Evolutionary conservation across 495 filamentous ascomycete species (phyloP).

Genomic region (Penicillium coprophilum): DNA sequence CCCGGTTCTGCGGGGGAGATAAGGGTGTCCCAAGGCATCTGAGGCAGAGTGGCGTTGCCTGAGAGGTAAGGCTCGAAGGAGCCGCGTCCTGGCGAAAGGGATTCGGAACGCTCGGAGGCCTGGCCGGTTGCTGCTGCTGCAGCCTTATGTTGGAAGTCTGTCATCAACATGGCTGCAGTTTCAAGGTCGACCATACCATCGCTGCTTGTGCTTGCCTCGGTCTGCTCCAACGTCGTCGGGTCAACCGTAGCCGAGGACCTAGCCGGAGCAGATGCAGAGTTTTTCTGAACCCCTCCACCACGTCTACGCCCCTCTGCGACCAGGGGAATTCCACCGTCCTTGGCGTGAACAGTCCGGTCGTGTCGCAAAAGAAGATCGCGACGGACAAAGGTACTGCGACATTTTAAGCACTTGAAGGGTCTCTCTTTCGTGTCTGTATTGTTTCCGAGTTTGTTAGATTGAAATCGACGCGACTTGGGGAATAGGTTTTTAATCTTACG

Average conservation of each 20-base stretch:
- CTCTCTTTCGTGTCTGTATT: constrained; percentile 96
- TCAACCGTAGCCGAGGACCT: constrained; percentile 85
- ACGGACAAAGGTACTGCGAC: constrained; percentile 96
- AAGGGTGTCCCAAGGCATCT: constrained; percentile 88
- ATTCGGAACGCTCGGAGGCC: constrained; percentile 67
- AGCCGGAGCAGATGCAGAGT: constrained; percentile 64
- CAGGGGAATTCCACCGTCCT: constrained; percentile 94
- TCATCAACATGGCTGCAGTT: constrained; percentile 98
- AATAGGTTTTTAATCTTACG: constrained; percentile 67
- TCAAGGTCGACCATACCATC: constrained; percentile 97
- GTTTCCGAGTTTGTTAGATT: constrained; percentile 4
- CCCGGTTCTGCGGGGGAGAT: constrained; percentile 64
- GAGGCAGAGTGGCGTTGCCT: constrained; percentile 75
- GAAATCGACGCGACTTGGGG: constrained; percentile 2
- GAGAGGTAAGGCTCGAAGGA: constrained; percentile 69
- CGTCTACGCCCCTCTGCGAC: constrained; percentile 93
- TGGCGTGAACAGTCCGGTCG: constrained; percentile 97
- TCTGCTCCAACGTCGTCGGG: constrained; percentile 85
- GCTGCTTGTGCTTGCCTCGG: constrained; percentile 72
- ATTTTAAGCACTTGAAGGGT: constrained; percentile 97
- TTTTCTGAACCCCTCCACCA: constrained; percentile 61
- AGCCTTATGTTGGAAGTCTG: constrained; percentile 96
- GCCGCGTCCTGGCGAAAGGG: constrained; percentile 68
- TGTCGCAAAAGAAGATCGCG: constrained; percentile 94
- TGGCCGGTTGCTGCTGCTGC: constrained; percentile 76